A percentile compares a stretch with the other conserved stretches of the same genome.
Evolutionary conservation across 768 basidiomycete genomes (phyloP).

Genomic region (Xanthoconium purpureum): DNA sequence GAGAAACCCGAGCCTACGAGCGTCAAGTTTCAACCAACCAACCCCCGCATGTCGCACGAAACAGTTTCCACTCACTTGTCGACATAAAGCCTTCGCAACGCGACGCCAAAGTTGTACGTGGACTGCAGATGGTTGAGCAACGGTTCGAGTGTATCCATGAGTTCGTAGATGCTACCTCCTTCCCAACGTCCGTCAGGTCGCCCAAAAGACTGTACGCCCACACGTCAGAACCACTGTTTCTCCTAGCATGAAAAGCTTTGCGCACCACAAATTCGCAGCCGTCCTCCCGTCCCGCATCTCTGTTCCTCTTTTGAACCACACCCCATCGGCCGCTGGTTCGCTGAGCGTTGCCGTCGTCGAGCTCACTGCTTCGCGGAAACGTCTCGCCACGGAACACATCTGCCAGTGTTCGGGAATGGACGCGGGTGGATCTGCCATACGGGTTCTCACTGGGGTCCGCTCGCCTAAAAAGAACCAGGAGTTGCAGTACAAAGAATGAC

Average conservation of each 20-base stretch:
- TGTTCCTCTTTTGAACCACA: conserved; percentile 46
- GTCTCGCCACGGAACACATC: conserved; percentile 55
- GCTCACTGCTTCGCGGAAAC: conserved; percentile 46
- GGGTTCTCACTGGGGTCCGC: conserved; percentile 70
- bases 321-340: conserved; percentile 18
- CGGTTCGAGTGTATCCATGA: neutral
- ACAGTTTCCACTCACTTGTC: conserved; percentile 45
- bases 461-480: conserved; percentile 48
- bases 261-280: conserved; percentile 63
- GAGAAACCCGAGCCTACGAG: conserved; percentile 58
- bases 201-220: conserved; percentile 55
- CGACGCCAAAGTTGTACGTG: conserved; percentile 59
- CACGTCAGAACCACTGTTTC: neutral
- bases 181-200: conserved; percentile 48
- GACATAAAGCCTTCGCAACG: conserved; percentile 62
- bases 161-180: conserved; percentile 43
- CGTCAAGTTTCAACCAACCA: no score
- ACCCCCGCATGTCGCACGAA: neutral
- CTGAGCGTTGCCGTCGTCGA: conserved; percentile 15
- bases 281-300: conserved; percentile 56
- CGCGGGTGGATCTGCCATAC: conserved; percentile 59
- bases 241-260: neutral
- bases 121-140: conserved; percentile 41
- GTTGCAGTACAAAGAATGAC: neutral
- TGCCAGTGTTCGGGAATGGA: conserved; percentile 68